A percentile compares a stretch with the other conserved stretches of the same genome.
Evolutionary conservation across 805 yeast genomes (phyloP).

Genomic region (Starmerella tilneyi): DNA sequence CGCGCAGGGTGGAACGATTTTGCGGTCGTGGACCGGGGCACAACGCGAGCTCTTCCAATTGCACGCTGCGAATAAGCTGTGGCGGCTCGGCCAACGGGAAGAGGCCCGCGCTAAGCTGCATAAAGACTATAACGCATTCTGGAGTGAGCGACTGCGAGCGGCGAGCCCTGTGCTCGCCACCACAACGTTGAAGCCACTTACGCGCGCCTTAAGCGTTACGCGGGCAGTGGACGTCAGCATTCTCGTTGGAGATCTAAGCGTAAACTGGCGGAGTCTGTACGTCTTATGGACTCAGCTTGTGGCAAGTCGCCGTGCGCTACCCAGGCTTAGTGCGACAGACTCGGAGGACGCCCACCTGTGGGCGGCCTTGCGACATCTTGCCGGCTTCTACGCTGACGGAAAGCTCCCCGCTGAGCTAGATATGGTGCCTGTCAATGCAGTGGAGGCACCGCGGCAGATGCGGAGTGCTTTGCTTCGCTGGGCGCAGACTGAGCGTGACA

Average conservation of each 20-base stretch:
- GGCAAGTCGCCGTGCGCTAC: no score
- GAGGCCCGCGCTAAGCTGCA: conserved; percentile 22
- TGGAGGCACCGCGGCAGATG: conserved; percentile 14
- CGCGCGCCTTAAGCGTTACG: conserved; percentile 19
- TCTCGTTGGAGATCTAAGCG: background rate
- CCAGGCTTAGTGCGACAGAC: no score
- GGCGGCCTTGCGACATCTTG: conserved; percentile 7
- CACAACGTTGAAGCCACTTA: conserved; percentile 9
- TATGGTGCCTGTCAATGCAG: conserved; percentile 7
- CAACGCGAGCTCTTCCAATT: conserved; percentile 26
- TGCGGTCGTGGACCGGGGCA: conserved; percentile 22
- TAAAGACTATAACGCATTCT: conserved; percentile 20
- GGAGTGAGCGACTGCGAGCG: conserved; percentile 15
- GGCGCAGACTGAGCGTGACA: conserved; percentile 9
- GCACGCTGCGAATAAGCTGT: conserved; percentile 27
- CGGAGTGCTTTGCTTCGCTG: conserved; percentile 10
- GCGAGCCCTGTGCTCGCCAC: conserved; percentile 3
- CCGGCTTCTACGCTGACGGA: background rate
- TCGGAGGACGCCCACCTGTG: conserved; percentile 1
- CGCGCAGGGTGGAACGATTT: conserved; percentile 26
- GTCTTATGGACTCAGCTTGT: conserved; percentile 12
- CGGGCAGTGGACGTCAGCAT: conserved; percentile 8
- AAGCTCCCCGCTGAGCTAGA: conserved; percentile 5
- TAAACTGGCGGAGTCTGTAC: conserved; percentile 15
- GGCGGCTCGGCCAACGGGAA: conserved; percentile 21